phyloP scores from a whole-genome alignment of 345 rosid species.

The Hevea brasiliensis region DNA sequence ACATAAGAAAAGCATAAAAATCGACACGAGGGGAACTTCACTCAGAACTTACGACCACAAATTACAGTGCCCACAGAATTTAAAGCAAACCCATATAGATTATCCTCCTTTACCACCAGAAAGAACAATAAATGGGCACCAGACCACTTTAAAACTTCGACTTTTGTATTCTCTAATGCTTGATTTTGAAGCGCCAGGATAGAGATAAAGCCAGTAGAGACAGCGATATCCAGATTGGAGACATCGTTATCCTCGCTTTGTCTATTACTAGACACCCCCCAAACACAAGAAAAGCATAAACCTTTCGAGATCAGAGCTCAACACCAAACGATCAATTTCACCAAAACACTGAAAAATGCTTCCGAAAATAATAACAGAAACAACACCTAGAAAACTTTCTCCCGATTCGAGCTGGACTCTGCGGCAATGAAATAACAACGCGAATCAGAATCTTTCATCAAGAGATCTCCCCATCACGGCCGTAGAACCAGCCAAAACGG shows the following conservation, averaged over 20 bases:
- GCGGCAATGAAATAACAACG: conserved; percentile 12
- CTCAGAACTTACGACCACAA: not conserved
- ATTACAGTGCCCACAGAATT: not conserved
- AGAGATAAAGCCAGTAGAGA: conserved; percentile 39
- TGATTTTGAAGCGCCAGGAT: conserved; percentile 28
- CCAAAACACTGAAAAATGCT: conserved; percentile 5
- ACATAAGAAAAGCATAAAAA: conserved; percentile 2
- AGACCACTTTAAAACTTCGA: conserved; percentile 14
- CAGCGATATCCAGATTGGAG: conserved; percentile 39
- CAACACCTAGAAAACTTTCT: not conserved
- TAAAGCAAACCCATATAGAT: not conserved
- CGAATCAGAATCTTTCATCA: not conserved
- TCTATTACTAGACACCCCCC: conserved; percentile 46
- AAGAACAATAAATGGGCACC: not conserved
- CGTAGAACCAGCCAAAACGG: conserved; percentile 20
- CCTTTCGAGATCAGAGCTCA: conserved; percentile 70
- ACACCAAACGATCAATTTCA: conserved; percentile 49
- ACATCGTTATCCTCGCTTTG: conserved; percentile 42
- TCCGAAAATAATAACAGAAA: not conserved
- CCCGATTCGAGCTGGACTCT: not conserved
- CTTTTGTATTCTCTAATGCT: conserved; percentile 15
- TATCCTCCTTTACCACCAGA: not conserved
- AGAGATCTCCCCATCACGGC: conserved; percentile 23
- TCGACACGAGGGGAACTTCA: not conserved
- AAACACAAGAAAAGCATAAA: conserved; percentile 56